Base-by-base conservation (phyloP, 306 rosid species). In the Lagenaria siceraria region DNA sequence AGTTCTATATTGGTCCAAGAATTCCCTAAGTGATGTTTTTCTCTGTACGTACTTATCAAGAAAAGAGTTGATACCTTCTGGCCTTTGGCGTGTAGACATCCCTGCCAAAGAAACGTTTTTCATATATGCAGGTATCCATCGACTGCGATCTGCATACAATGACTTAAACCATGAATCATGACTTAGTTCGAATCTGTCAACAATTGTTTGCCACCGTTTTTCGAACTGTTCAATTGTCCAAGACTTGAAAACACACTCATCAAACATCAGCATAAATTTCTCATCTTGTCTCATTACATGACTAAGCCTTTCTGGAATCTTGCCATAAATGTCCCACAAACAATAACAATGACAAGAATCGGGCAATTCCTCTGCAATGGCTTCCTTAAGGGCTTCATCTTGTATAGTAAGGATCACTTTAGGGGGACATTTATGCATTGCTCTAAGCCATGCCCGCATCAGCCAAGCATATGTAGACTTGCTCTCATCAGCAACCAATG, bases 371-470 rank as follows among this genome's bases (percentile, higher is more conserved):
- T 79, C 86, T 10, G 86, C 70, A 54, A 82, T 68, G 17, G 85
- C 85, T 78, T 81, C 85, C 78, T 84, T 84, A 78, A 87, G 65
- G 73, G 68, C 66, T 74, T 78, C 62, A 61, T 84, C 84, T 78
- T 82, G 86, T 63, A 76, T 80, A 11, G 85, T 81, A 46, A 87
- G 85, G 43, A 87, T 78, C 58, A 79, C 83, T 40, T 54, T 80
- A 38, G 90, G 90, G 80, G 85, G 80, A 79, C 12, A 63, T 66
- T 83, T 85, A 52, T 84, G 80, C 90, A 82, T 78, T 72, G 88
- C 85, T 55, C 80, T 70, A 76, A 80, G 78, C 88, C 90, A 87
- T 36, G 88, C 76, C 15, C 69, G 83, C 85, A 87, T 78, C 53
- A 87, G 76, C 88, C 90, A 87, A 27, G 80, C 68, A 77, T 80